Percentiles rank a stretch among this genome's conserved stretches.
These are phyloP conservation scores for Solanum bulbocastanum DNA, from an alignment of 257 asterid species.

Conservation along the genomic window DNA sequence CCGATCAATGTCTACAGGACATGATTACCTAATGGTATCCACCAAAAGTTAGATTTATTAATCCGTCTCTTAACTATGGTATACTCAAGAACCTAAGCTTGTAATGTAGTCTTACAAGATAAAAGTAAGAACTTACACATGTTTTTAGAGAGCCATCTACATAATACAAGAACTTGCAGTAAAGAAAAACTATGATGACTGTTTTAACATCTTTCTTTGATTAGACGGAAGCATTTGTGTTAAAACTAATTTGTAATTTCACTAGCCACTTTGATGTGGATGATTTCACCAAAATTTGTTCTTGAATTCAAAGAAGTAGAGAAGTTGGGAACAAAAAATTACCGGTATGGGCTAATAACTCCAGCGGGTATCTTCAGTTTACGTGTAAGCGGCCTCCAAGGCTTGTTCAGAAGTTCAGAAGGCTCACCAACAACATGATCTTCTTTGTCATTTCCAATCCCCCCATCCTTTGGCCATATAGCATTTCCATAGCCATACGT, in stretches of 20 bases:
- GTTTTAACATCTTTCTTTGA: background rate
- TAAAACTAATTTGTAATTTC: background rate
- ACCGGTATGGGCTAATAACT: conserved; percentile 76
- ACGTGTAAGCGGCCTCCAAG: conserved; percentile 87
- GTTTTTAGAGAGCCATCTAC: background rate
- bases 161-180: background rate
- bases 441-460: conserved; percentile 31
- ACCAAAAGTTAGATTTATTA: background rate
- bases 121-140: background rate
- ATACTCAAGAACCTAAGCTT: background rate
- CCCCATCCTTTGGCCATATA: conserved; percentile 79
- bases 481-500: conserved; percentile 94
- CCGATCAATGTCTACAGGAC: background rate
- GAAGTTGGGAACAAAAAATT: background rate
- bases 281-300: background rate
- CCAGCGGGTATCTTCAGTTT: conserved; percentile 82
- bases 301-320: background rate
- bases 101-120: background rate
- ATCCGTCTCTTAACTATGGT: background rate
- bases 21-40: background rate
- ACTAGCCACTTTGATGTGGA: background rate
- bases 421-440: conserved; percentile 36
- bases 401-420: conserved; percentile 56
- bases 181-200: background rate
- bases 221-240: background rate